Evolutionary conservation across 1,139 yeast species (phyloP), one percentile per base, ranked within the genome.

Genomic region (Eremothecium cymbalariae): DNA sequence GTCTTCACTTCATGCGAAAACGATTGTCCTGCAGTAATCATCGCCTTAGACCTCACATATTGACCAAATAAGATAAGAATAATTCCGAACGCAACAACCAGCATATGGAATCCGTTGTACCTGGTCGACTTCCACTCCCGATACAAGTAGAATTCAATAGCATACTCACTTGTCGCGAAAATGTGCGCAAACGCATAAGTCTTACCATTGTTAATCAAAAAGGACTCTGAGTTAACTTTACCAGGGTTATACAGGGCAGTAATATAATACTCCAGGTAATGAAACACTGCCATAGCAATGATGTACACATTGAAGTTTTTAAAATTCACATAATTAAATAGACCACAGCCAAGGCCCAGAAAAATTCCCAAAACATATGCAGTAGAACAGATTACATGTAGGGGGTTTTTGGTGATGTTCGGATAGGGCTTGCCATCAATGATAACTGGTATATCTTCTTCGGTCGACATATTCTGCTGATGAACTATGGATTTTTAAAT

Each of bases 1-100:
- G 70, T 57, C 36, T 78, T 86, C 2, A 93, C 70, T 30, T 77
- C 62, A 58, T 93, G 98, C 37, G 85, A 81, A 59, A 90, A 93
- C n/a, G 93, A 83, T 36, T 71, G 70, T 1, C 84, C 80, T 0
- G 97, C 96, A 0, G 90, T 82, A 43, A 72, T 68, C 97, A 90
- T 90, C 3, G 96, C 90, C 29, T 67, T 38, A 1, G 90, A 69
- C 33, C 98, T 67, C 3, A 73, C 51, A 0, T 51, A 11, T 50
- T 90, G 98, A 1, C 97, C 96, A 2, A 59, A 30, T 0, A 72
- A 16, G 0, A 74, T 53, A 4, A 77, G 20, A 0, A 47, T 16
- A 0, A 77, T 36, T 0, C 94, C 95, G 2, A 64, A 0, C 0
- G 42, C 7, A 13, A 62, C 53, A 6, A 62, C 29, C 0, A 23